These are phyloP conservation scores for Botrytis deweyae DNA, from an alignment of 2,329 filamentous ascomycete genomes.

Conservation along the genomic window DNA sequence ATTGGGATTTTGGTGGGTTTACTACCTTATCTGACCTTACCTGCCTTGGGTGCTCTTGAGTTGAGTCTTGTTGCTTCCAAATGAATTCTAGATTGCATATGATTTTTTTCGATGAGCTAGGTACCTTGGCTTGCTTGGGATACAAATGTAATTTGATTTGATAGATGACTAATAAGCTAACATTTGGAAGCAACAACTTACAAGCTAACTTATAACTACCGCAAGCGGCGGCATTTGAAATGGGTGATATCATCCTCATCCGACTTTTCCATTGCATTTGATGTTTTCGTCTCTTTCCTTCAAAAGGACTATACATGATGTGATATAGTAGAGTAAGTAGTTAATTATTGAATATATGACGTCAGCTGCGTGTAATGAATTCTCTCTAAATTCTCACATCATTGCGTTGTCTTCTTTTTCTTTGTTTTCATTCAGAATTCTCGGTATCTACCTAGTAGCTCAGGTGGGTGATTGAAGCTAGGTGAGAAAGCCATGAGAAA, in stretches of 20 bases:
- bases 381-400: neutral
- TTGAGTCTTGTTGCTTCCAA: neutral
- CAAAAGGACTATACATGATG: neutral
- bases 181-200: neutral
- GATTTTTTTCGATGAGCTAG: neutral
- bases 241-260: constrained; percentile 3
- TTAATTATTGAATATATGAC: neutral
- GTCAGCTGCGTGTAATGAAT: neutral
- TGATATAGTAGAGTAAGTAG: neutral
- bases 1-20: neutral
- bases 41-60: neutral
- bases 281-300: neutral
- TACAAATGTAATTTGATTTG: neutral
- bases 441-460: neutral
- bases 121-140: neutral
- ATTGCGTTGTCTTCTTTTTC: neutral
- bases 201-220: neutral
- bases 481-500: neutral
- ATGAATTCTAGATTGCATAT: neutral
- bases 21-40: neutral
- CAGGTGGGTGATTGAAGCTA: neutral
- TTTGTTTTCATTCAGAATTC: neutral
- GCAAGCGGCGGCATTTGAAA: constrained; percentile 20
- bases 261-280: neutral
- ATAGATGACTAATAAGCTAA: constrained; percentile 18